Base-by-base conservation (phyloP, 2,329 filamentous ascomycete genomes). In the Penicillium sp. region DNA sequence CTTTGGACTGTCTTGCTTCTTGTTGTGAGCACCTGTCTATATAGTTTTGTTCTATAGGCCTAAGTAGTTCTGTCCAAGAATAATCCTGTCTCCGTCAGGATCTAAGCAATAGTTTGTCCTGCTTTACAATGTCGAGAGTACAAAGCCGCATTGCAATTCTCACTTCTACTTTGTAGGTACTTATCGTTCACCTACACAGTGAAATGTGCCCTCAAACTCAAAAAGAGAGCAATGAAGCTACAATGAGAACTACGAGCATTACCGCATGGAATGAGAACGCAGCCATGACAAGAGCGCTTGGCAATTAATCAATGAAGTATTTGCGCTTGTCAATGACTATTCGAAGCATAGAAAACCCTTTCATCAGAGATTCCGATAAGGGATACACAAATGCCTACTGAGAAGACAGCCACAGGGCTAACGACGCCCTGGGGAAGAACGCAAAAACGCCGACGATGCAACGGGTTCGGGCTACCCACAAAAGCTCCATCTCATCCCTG, bases 91-190 rank as follows among this genome's bases (percentile, higher is more conserved):
- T 26, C 24, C 24, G 24, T 7, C 5, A 7, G 24, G 24, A 26
- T 4, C 24, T 26, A 26, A 2, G 5, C 24, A 26, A 4, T 1
- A 26, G 24, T 26, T 26, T 7, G 24, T 6, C 24, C 24, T 26
- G 24, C 18, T 26, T 26, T 26, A 7, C 24, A 4, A 26, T 26
- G 7, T 6, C 5, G 5, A 26, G 24, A 26, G 6, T 26, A 26
- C 2, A 5, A 26, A 26, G 5, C 6, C 7, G 24, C 24, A 26
- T 2, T 18, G 80, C 79, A 47, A 81, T 76, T 31, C 3, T 31
- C 29, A 31, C 12, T 10, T 31, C 29, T 31, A 10, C 2, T 31
- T 31, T 31, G 29, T 31, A 31, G 4, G 9, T 10, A 13, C 24
- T 26, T 26, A 26, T 4, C 5, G 24, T 26, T 26, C 5, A 26